These are phyloP conservation scores for Tuber indicum DNA, from an alignment of 495 filamentous ascomycete genomes.

Conservation along the genomic window DNA sequence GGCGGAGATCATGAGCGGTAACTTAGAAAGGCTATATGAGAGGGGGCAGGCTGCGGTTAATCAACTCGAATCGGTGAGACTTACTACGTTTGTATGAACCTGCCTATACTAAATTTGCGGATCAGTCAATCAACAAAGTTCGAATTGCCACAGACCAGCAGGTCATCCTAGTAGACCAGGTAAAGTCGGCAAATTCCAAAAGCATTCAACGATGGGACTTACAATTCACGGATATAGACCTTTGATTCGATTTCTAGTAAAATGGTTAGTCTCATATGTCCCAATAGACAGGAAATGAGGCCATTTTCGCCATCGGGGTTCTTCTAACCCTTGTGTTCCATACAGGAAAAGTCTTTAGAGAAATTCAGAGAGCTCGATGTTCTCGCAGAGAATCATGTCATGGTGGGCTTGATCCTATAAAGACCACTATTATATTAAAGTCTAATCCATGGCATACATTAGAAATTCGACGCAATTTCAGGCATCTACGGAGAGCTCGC, in stretches of 20 bases:
- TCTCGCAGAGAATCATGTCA: not conserved
- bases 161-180: not conserved
- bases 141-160: not conserved
- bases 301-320: not conserved
- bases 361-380: not conserved
- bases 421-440: not conserved
- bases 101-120: not conserved
- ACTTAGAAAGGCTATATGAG: not conserved
- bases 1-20: not conserved
- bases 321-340: not conserved
- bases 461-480: constrained; percentile 23
- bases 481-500: constrained; percentile 20
- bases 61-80: not conserved
- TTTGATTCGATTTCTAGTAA: not conserved
- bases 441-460: not conserved
- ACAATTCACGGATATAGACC: not conserved
- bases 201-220: not conserved
- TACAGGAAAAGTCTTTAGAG: not conserved
- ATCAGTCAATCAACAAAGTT: not conserved
- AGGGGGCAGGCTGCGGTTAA: not conserved
- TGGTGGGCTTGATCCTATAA: not conserved
- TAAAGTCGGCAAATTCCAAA: not conserved
- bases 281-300: not conserved
- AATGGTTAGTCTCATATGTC: not conserved
- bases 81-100: not conserved